These are phyloP conservation scores for Plasmodium inui DNA, from an alignment of 169 alveolate species.

Conservation along the genomic window DNA sequence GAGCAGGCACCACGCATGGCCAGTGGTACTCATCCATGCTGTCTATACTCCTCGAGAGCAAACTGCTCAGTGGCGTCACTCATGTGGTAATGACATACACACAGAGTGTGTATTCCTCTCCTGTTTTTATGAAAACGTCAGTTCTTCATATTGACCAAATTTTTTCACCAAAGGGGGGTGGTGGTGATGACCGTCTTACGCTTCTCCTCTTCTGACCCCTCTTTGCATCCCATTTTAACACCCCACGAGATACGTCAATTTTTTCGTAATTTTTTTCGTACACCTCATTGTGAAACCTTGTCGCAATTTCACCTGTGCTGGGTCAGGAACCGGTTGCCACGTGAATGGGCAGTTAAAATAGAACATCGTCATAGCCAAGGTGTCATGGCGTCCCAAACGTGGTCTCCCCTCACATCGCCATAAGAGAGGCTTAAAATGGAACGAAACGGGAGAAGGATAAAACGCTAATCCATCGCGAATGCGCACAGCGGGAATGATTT, in stretches of 20 bases:
- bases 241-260: neutral
- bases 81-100: neutral
- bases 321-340: neutral
- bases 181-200: neutral
- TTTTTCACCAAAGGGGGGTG: neutral
- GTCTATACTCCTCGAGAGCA: neutral
- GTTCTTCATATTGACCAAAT: neutral
- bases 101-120: neutral
- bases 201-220: neutral
- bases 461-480: neutral
- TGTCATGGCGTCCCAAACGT: neutral
- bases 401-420: neutral
- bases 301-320: neutral
- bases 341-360: neutral
- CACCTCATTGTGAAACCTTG: neutral
- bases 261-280: neutral
- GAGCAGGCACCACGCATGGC: neutral
- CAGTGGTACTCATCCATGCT: neutral
- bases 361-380: neutral
- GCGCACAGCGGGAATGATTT: neutral
- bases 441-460: neutral
- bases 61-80: neutral
- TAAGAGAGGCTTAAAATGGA: neutral
- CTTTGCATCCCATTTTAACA: neutral
- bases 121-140: neutral